Percentiles rank a stretch among this genome's conserved stretches.
phyloP scores from a whole-genome alignment of 768 basidiomycete genomes.

The Rhodosporidiobolus odoratus region DNA sequence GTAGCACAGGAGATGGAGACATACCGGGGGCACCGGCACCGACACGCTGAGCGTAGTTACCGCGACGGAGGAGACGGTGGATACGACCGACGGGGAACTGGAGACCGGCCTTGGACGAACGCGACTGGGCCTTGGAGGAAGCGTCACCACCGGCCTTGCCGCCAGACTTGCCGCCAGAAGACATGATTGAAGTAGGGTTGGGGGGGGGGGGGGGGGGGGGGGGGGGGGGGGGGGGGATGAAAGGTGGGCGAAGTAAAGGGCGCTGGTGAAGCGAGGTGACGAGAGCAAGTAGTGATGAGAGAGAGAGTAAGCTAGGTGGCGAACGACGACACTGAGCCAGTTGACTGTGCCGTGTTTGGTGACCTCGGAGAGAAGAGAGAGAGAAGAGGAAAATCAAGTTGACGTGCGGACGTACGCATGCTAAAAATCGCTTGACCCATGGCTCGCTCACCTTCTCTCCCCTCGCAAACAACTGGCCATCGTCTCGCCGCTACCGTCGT shows the following conservation, averaged over 20 bases:
- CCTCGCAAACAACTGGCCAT: not conserved
- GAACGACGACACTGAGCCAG: too few relatives aligned
- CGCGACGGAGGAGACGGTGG: conserved; percentile 67
- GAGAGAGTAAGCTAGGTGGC: not conserved
- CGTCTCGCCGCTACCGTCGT: not conserved
- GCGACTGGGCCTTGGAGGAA: conserved; percentile 57
- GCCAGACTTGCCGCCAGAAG: conserved; percentile 45
- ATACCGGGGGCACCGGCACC: conserved; percentile 60
- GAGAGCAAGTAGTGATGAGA: not conserved
- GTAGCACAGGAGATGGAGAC: not conserved
- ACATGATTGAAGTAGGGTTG: not conserved
- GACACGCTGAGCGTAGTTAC: conserved; percentile 67
- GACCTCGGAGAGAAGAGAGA: not conserved
- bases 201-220: conserved; percentile 2
- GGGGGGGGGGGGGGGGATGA: too few relatives aligned
- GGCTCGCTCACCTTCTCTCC: not conserved
- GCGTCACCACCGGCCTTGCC: conserved; percentile 45
- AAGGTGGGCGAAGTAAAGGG: not conserved
- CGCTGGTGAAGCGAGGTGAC: too few relatives aligned
- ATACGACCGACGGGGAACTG: conserved; percentile 80
- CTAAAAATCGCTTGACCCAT: conserved; percentile 51
- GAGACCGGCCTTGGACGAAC: conserved; percentile 56
- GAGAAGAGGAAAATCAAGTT: not conserved
- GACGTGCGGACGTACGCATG: conserved; percentile 30
- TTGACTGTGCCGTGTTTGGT: too few relatives aligned